Evolutionary conservation across 176 grass and related monocot species (phyloP).

Genomic region (Coix lacrymajobi): DNA sequence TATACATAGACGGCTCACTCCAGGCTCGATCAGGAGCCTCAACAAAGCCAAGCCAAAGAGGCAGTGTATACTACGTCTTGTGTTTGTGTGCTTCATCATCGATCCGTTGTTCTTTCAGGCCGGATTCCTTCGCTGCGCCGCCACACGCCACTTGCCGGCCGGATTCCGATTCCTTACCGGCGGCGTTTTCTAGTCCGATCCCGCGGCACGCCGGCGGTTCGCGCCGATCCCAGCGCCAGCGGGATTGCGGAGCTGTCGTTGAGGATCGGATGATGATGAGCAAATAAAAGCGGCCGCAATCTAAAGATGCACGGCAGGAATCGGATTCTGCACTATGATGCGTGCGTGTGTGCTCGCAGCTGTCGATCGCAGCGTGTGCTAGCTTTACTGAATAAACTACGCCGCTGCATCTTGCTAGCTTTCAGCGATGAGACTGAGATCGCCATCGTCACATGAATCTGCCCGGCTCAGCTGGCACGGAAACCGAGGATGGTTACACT

Average conservation of each 20-base stretch:
- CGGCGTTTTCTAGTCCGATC: slow-evolving; percentile 6
- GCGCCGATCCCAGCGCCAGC: not conserved
- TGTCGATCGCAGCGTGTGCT: no score
- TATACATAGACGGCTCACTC: not conserved
- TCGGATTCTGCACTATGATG: not conserved
- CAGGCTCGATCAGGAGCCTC: no score
- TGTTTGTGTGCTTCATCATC: not conserved
- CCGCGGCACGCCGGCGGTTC: slow-evolving; percentile 15
- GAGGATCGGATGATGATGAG: not conserved
- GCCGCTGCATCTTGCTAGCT: no score
- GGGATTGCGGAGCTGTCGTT: not conserved
- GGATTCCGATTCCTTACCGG: not conserved
- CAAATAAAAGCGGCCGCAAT: not conserved
- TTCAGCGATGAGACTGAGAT: no score
- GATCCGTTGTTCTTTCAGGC: not conserved
- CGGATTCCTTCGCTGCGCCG: not conserved
- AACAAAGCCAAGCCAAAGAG: not conserved
- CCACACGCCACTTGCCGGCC: not conserved
- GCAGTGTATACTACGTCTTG: no score
- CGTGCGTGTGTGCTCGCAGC: not conserved
- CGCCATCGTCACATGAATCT: not conserved
- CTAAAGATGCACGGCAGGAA: not conserved
- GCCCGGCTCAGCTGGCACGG: not conserved
- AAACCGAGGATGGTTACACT: not conserved
- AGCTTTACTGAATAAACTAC: not conserved